Evolutionary conservation across 2,329 filamentous ascomycete species (phyloP).

Genomic region (Botrytis medusae): DNA sequence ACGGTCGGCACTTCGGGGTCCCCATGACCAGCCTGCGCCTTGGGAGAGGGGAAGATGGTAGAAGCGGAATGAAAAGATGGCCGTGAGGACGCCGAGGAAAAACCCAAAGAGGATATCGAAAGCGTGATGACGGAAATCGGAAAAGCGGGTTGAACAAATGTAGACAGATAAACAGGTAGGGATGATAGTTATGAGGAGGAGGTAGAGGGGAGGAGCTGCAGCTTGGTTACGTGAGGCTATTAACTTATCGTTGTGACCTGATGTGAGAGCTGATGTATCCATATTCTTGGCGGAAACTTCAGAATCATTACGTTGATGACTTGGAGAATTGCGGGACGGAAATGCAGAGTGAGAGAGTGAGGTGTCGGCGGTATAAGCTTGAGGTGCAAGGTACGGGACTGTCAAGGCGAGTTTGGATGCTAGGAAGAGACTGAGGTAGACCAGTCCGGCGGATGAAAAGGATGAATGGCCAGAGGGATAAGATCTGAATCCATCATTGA

Average conservation of each 20-base stretch:
- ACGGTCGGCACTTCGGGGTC: slow-evolving; percentile 67
- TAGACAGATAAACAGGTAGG: slow-evolving; percentile 77
- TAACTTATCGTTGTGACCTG: slow-evolving; percentile 33
- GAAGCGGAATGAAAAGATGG: slow-evolving; percentile 76
- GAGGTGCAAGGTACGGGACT: slow-evolving; percentile 64
- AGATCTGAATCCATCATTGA: slow-evolving; percentile 80
- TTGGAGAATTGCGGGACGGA: slow-evolving; percentile 57
- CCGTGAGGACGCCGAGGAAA: slow-evolving; percentile 68
- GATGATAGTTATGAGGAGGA: slow-evolving; percentile 66
- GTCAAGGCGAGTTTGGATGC: slow-evolving; percentile 78
- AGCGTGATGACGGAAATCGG: slow-evolving; percentile 85
- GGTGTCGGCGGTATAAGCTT: slow-evolving; percentile 49
- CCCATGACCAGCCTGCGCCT: slow-evolving; percentile 91
- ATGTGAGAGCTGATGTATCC: slow-evolving; percentile 24
- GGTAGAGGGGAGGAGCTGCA: slow-evolving; percentile 79
- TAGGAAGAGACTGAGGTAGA: slow-evolving; percentile 85
- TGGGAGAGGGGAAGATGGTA: slow-evolving; percentile 78
- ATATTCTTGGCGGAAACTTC: slow-evolving; percentile 10
- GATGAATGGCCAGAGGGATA: slow-evolving; percentile 79
- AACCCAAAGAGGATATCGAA: slow-evolving; percentile 90
- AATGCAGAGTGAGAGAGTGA: slow-evolving; percentile 64
- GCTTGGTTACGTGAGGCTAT: slow-evolving; percentile 67
- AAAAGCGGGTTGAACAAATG: slow-evolving; percentile 82
- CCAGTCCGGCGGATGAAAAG: slow-evolving; percentile 73
- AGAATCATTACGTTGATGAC: slow-evolving; percentile 1